These are phyloP conservation scores for Strigomonas culicis DNA, from an alignment of 208 protist species.

Conservation along the genomic window DNA sequence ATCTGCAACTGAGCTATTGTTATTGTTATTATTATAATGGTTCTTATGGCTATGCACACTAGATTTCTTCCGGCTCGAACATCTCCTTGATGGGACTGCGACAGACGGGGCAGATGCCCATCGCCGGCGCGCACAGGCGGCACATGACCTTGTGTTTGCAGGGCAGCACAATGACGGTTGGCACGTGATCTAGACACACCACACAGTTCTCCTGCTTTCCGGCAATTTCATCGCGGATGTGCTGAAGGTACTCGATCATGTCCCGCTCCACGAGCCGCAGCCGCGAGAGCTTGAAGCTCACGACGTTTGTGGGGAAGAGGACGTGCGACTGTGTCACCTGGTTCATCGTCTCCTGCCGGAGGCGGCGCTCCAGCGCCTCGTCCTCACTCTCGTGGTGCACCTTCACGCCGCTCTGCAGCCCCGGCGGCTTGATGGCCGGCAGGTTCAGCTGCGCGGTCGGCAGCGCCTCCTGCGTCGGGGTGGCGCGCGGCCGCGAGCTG, in stretches of 20 bases:
- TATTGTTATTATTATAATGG: constrained; percentile 3
- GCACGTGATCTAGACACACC: constrained; percentile 75
- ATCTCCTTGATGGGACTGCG: constrained; percentile 68
- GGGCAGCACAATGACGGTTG: constrained; percentile 77
- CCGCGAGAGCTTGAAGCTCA: constrained; percentile 54
- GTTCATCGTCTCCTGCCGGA: constrained; percentile 72
- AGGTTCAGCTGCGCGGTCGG: neutral
- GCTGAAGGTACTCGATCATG: constrained; percentile 84
- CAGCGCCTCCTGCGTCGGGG: too few relatives aligned
- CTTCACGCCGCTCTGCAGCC: neutral
- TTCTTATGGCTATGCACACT: constrained; percentile 2
- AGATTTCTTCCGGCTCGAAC: constrained; percentile 80
- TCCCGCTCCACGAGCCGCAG: constrained; percentile 71
- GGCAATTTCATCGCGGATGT: constrained; percentile 67
- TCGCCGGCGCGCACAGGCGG: constrained; percentile 56
- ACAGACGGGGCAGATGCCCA: constrained; percentile 63
- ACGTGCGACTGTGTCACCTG: constrained; percentile 43
- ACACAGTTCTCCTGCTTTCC: constrained; percentile 77
- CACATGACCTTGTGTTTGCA: constrained; percentile 86
- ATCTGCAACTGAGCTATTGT: neutral
- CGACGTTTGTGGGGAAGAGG: constrained; percentile 57
- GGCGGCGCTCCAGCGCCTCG: constrained; percentile 38
- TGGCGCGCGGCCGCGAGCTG: neutral
- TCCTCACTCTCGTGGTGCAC: constrained; percentile 31
- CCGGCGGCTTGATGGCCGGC: neutral